Evolutionary conservation across 2,329 filamentous ascomycete genomes (phyloP).

Genomic region (Westerdykella sp.): DNA sequence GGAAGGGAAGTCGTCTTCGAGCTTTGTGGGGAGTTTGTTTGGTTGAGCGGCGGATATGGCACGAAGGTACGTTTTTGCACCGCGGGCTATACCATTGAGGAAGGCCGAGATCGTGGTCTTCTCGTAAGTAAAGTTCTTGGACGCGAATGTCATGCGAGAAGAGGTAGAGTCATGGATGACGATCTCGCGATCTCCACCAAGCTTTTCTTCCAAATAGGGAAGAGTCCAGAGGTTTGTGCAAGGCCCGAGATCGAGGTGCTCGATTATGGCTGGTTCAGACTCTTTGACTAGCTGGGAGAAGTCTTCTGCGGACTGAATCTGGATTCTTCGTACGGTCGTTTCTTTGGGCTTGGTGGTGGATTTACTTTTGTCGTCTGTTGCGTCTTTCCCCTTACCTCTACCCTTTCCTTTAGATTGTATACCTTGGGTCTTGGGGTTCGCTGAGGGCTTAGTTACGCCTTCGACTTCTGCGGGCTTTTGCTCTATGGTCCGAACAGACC

Average conservation of each 20-base stretch:
- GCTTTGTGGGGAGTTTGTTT: slow-evolving; percentile 60
- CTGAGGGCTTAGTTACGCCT: slow-evolving; percentile 5
- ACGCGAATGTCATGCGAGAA: slow-evolving; percentile 69
- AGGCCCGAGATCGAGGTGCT: slow-evolving; percentile 58
- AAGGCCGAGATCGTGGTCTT: slow-evolving; percentile 64
- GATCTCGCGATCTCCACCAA: slow-evolving; percentile 47
- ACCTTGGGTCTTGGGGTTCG: slow-evolving; percentile 1
- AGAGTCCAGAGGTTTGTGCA: slow-evolving; percentile 64
- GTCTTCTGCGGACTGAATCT: slow-evolving; percentile 47
- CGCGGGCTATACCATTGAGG: slow-evolving; percentile 51
- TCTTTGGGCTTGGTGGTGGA: slow-evolving; percentile 4
- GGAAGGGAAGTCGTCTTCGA: slow-evolving; percentile 64
- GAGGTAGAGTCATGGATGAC: slow-evolving; percentile 65
- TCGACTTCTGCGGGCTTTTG: slow-evolving; percentile 4
- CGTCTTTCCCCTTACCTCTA: slow-evolving; percentile 10
- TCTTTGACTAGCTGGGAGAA: slow-evolving; percentile 56
- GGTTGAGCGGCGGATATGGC: slow-evolving; percentile 66
- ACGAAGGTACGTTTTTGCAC: slow-evolving; percentile 68
- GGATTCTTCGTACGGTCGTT: slow-evolving; percentile 47
- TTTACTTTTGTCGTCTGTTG: slow-evolving; percentile 6
- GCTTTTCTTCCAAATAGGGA: slow-evolving; percentile 56
- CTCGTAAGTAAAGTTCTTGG: slow-evolving; percentile 75
- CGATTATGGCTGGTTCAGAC: slow-evolving; percentile 59
- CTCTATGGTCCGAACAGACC: slow-evolving; percentile 8
- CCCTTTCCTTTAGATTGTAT: slow-evolving; percentile 7